Base-by-base conservation (phyloP, 1,284 basidiomycete species). In the Vanrija humicola region DNA sequence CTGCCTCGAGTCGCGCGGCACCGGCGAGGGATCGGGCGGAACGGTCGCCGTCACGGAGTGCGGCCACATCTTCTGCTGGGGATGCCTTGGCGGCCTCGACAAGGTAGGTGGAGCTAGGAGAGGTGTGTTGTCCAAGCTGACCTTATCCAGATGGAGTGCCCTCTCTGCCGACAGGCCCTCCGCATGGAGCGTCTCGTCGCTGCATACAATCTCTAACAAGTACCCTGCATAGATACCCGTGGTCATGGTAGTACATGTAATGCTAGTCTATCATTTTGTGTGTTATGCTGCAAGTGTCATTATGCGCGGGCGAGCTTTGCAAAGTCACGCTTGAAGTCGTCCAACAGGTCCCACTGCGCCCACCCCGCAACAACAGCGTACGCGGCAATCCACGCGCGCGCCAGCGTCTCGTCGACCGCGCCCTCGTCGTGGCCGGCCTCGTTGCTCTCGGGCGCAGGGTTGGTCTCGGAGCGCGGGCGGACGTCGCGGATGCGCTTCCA, bases 21-120 rank as follows among this genome's bases (percentile, higher is more conserved):
- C 68, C 84, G 69, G 69, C 3, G 67, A 73, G 40, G 75, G 73
- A 0, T 72, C 67, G 39, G 75, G 72, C 5, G 75, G 75, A 8
- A 75, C 86, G 51, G 67, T 68, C 4, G 88, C 87, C 63, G 86
- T 89, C 25, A 96, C 93, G 0, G 92, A 95, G 70, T 96, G 93
- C 66, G 93, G 93, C 0, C 93, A 96, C 77, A 75, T 95, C 45
- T 96, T 95, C 75, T 94, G 91, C 70, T 97, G 93, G 93, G 84
- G 81, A 59, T 97, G 93, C 72, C 89, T 96, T 84, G 88, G 47
- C 89, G 93, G 93, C 84, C 85, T 88, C 67, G 92, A 96, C 75
- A 96, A 94, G 84, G 76, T 76, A 43, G 43, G 73, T 2, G 21
- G 21, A 23, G 21, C 21, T 63, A 12, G 12, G 47, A 48, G 21